Percentiles rank a stretch among this genome's conserved stretches.
Evolutionary conservation across 352 stramenopile species (phyloP).

Genomic region (Globisporangium ultimum): DNA sequence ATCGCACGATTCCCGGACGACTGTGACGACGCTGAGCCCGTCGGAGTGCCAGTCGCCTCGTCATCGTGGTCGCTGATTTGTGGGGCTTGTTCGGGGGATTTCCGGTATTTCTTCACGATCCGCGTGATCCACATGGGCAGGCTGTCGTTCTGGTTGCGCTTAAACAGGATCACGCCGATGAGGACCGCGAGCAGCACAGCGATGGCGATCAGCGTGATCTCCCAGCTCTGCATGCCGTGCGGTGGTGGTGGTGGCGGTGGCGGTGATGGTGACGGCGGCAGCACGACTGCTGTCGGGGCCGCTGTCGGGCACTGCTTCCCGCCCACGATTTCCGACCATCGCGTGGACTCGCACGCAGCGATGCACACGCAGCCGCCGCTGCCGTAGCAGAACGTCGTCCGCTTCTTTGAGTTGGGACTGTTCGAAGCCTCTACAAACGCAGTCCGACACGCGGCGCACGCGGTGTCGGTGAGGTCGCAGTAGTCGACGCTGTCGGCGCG

Average conservation of each 20-base stretch:
- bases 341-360: slow-evolving; percentile 24
- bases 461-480: slow-evolving; percentile 24
- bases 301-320: slow-evolving; percentile 14
- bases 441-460: slow-evolving; percentile 12
- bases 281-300: slow-evolving; percentile 2
- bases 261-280: neutral
- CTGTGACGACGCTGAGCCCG: neutral
- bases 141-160: neutral
- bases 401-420: neutral
- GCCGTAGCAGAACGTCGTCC: slow-evolving; percentile 30
- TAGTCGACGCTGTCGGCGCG: slow-evolving; percentile 30
- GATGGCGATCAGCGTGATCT: slow-evolving; percentile 10
- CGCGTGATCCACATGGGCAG: neutral
- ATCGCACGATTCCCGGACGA: neutral
- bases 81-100: neutral
- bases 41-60: neutral
- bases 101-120: slow-evolving; percentile 1
- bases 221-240: slow-evolving; percentile 4
- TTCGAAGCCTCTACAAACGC: neutral
- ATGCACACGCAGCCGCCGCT: slow-evolving; percentile 31
- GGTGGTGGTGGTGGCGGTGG: neutral
- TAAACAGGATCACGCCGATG: slow-evolving; percentile 8
- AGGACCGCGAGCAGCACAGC: neutral
- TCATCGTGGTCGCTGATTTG: too few relatives aligned
- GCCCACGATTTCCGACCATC: slow-evolving; percentile 17